A percentile compares a stretch with the other conserved stretches of the same genome.
Conservation (phyloP, 169 alveolate genomes). For the Haemoproteus tartakovskyi region DNA sequence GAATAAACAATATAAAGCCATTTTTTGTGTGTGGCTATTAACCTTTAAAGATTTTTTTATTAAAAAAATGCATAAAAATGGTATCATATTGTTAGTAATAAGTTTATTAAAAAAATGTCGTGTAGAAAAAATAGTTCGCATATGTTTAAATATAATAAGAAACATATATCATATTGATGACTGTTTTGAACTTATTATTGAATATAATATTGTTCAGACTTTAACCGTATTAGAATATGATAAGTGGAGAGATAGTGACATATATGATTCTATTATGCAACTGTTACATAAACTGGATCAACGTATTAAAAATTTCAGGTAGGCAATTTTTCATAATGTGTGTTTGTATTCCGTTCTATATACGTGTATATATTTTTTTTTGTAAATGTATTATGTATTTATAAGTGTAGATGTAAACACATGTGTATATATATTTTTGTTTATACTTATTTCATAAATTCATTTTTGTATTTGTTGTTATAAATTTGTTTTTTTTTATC, state of each 20-base stretch:
- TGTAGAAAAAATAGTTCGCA: constrained; percentile 74
- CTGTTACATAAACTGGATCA: constrained; percentile 77
- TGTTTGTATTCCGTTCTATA: neutral
- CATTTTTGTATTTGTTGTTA: too few relatives aligned
- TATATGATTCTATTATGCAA: constrained; percentile 79
- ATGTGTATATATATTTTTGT: neutral
- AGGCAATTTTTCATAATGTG: neutral
- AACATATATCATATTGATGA: constrained; percentile 69
- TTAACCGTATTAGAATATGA: constrained; percentile 81
- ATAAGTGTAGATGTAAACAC: neutral
- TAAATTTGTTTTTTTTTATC: too few relatives aligned
- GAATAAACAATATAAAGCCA: constrained; percentile 75
- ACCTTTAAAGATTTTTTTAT: constrained; percentile 70
- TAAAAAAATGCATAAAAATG: constrained; percentile 66
- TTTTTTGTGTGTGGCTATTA: constrained; percentile 74
- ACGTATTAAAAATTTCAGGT: constrained; percentile 74
- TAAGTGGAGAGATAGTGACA: constrained; percentile 83
- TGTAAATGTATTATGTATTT: neutral
- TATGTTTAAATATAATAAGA: constrained; percentile 68
- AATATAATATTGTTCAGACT: constrained; percentile 78
- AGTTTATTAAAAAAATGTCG: constrained; percentile 71
- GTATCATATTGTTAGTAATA: constrained; percentile 65
- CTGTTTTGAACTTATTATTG: constrained; percentile 77
- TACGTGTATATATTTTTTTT: neutral
- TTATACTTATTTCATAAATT: too few relatives aligned